Base-by-base conservation (phyloP, 176 grass and related monocot species). In the Cenchrus fungigraminus region DNA sequence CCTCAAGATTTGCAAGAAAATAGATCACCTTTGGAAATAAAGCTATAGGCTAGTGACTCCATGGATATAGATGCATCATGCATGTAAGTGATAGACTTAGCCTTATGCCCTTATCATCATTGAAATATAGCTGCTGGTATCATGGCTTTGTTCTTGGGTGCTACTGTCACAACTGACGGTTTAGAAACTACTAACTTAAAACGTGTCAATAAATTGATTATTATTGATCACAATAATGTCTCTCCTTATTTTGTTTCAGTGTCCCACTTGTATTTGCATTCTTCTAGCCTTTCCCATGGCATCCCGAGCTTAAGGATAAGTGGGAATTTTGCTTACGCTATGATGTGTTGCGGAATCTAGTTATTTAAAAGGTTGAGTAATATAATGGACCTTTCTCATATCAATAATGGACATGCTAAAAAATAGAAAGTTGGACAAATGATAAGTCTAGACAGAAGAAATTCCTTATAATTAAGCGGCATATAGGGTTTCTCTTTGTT, bases 71-170 rank as follows among this genome's bases (percentile, higher is more conserved):
- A 34, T 15, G 62, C 3, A 40, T 40, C 37, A 40, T 40, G 37
- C 37, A 40, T 61, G 81, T 70, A 82, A 90, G 85, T 91, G 85
- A 29, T 76, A 78, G 62, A 43, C 12, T 62, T 64, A 47, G 25
- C 61, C 43, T 40, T 40, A 40, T 79, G 40, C 19, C 70, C 53
- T 80, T 50, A 34, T 20, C 58, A 28, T 62, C 68, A 79, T 49
- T 40, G 62, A 86, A 68, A 74, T 74, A 47, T 76, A 75, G 80
- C 37, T 71, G 28, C 15, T 77, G 54, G 60, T 55, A 76, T 82
- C 88, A 65, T 85, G 17, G 19, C 20, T 87, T 62, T 28, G 59
- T 62, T 55, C 70, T 84, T 72, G 81, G 81, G 85, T 91, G 89
- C 81, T 58, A 77, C 20, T 81, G 65, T 81, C 77, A 91, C 81